These are phyloP conservation scores for Nymphaea colorata DNA, from an alignment of 164 flowering plant genomes.

Conservation along the genomic window DNA sequence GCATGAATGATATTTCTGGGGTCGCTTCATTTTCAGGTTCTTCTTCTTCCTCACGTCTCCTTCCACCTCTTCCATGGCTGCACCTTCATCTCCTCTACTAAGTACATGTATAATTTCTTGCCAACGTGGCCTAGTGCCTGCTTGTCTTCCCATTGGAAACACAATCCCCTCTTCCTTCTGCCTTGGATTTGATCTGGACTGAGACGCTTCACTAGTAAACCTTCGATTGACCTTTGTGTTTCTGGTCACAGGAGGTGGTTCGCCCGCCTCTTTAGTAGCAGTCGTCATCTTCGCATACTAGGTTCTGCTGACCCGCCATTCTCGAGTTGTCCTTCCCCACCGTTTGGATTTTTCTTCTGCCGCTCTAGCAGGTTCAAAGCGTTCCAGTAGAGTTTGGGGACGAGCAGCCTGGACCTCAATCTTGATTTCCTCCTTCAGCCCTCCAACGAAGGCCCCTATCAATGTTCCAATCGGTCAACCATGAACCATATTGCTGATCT, in stretches of 20 bases:
- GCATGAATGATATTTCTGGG: background rate
- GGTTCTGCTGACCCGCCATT: background rate
- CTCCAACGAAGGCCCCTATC: background rate
- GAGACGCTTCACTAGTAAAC: background rate
- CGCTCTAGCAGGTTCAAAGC: no score
- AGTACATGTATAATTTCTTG: constrained; percentile 3
- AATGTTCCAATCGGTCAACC: background rate
- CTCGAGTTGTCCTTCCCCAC: background rate
- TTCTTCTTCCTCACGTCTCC: background rate
- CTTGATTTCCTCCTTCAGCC: constrained; percentile 4
- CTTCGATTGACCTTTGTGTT: background rate
- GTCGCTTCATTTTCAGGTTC: background rate
- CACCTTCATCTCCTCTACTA: background rate
- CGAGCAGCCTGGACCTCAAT: background rate
- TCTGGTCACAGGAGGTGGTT: no score
- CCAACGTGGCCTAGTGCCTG: background rate
- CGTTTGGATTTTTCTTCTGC: constrained; percentile 1
- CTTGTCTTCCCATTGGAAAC: constrained; percentile 3
- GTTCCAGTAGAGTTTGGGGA: background rate
- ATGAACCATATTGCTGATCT: background rate
- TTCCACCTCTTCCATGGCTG: background rate
- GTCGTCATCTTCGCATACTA: background rate
- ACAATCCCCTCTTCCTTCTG: background rate
- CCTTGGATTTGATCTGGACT: background rate
- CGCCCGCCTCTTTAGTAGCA: background rate